A percentile compares a stretch with the other conserved stretches of the same genome.
These are phyloP conservation scores for Lojkania enalia DNA, from an alignment of 2,329 filamentous ascomycete species.

Conservation along the genomic window DNA sequence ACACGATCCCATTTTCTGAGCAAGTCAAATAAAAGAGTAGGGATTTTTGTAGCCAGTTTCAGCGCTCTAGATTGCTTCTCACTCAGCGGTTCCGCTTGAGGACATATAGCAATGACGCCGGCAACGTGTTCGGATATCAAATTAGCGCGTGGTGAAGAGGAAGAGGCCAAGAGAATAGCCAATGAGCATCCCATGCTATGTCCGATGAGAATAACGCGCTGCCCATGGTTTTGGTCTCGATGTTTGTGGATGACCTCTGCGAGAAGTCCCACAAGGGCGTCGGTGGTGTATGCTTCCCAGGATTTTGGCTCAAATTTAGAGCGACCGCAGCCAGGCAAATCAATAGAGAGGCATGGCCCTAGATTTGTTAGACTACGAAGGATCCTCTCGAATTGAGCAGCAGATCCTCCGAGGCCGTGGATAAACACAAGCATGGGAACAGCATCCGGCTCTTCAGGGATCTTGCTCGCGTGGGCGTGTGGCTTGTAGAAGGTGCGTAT, in stretches of 20 bases:
- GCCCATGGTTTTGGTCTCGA: slow-evolving; percentile 64
- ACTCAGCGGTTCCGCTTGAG: slow-evolving; percentile 66
- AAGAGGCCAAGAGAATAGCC: slow-evolving; percentile 70
- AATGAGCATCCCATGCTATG: slow-evolving; percentile 91
- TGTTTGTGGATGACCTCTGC: slow-evolving; percentile 74
- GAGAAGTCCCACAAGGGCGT: slow-evolving; percentile 75
- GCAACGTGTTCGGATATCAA: slow-evolving; percentile 66
- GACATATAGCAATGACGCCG: slow-evolving; percentile 81
- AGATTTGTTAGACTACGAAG: slow-evolving; percentile 80
- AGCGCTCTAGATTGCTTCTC: slow-evolving; percentile 56
- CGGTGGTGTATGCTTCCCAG: slow-evolving; percentile 79
- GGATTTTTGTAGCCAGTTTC: slow-evolving; percentile 67
- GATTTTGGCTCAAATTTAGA: slow-evolving; percentile 71
- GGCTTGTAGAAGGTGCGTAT: slow-evolving; percentile 82
- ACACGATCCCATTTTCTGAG: slow-evolving; percentile 77
- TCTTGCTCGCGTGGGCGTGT: slow-evolving; percentile 79
- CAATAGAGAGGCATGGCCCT: slow-evolving; percentile 82
- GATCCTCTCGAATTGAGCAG: slow-evolving; percentile 83
- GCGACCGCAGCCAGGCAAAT: slow-evolving; percentile 85
- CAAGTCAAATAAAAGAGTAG: slow-evolving; percentile 72
- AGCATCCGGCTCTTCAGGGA: slow-evolving; percentile 72
- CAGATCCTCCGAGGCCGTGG: slow-evolving; percentile 89
- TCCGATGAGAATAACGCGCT: slow-evolving; percentile 78
- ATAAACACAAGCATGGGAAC: slow-evolving; percentile 87
- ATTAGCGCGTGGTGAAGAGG: slow-evolving; percentile 56